Percentiles rank a stretch among this genome's conserved stretches.
These are phyloP conservation scores for Trichoderma koningiopsis DNA, from an alignment of 2,329 filamentous ascomycete species.

Conservation along the genomic window DNA sequence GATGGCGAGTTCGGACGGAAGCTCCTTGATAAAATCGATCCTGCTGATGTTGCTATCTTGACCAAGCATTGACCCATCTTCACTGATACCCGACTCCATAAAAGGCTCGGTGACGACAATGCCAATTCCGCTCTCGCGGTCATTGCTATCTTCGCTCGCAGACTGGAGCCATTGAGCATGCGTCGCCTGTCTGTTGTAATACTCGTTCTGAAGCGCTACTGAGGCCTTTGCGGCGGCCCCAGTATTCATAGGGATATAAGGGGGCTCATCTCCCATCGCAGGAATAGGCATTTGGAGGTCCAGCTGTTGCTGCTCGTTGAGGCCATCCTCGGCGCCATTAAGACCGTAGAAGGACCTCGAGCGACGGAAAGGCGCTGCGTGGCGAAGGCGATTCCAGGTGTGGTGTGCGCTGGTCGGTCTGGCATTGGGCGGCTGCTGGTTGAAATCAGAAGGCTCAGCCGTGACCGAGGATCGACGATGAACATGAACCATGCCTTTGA, in stretches of 20 bases:
- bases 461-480: conserved; percentile 50
- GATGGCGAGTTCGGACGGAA: conserved; percentile 62
- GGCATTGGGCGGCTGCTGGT: conserved; percentile 34
- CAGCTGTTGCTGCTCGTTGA: conserved; percentile 38
- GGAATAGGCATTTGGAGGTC: conserved; percentile 46
- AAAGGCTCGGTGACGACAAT: conserved; percentile 55
- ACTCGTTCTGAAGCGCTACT: conserved; percentile 61
- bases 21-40: conserved; percentile 58
- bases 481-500: conserved; percentile 56
- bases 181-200: conserved; percentile 40
- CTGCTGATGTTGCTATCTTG: conserved; percentile 50
- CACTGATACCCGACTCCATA: conserved; percentile 41
- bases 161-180: conserved; percentile 48
- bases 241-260: conserved; percentile 60
- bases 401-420: conserved; percentile 53
- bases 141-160: conserved; percentile 52
- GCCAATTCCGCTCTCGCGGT: conserved; percentile 66
- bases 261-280: conserved; percentile 56
- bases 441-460: conserved; percentile 36
- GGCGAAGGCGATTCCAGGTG: conserved; percentile 54
- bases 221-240: conserved; percentile 65
- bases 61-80: conserved; percentile 37
- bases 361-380: conserved; percentile 54
- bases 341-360: conserved; percentile 50
- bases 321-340: conserved; percentile 37